Conservation (phyloP, 129 eudicot species). For the Flaveria robusta region DNA sequence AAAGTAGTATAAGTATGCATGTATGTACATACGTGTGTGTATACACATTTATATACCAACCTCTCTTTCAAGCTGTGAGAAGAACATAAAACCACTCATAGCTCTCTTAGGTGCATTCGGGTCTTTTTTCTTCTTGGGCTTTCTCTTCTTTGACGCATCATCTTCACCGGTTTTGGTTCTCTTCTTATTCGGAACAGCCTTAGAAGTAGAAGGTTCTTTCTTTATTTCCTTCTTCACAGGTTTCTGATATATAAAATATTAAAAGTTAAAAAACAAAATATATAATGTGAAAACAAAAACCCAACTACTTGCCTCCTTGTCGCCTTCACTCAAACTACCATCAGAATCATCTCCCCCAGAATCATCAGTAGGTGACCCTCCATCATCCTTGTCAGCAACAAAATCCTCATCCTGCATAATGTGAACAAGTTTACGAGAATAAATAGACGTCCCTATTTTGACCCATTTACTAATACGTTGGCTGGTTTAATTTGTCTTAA, state of each 20-base stretch:
- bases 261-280: background rate
- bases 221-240: conserved; percentile 57
- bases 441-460: background rate
- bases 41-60: conserved; percentile 27
- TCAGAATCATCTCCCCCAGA: conserved; percentile 78
- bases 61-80: conserved; percentile 74
- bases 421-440: background rate
- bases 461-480: background rate
- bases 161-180: conserved; percentile 58
- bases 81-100: conserved; percentile 71
- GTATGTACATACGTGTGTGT: background rate
- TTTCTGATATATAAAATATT: conserved; percentile 24
- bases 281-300: conserved; percentile 3
- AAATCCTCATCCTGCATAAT: conserved; percentile 76
- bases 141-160: conserved; percentile 67
- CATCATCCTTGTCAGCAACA: conserved; percentile 70
- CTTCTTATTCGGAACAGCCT: conserved; percentile 57
- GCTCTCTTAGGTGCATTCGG: conserved; percentile 87
- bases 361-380: conserved; percentile 79
- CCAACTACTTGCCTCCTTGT: conserved; percentile 45
- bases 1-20: background rate
- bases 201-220: conserved; percentile 53
- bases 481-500: background rate
- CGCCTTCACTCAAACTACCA: conserved; percentile 62
- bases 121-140: conserved; percentile 74